Conservation (phyloP, 352 stramenopile species). For the Phytopythium boreale region DNA sequence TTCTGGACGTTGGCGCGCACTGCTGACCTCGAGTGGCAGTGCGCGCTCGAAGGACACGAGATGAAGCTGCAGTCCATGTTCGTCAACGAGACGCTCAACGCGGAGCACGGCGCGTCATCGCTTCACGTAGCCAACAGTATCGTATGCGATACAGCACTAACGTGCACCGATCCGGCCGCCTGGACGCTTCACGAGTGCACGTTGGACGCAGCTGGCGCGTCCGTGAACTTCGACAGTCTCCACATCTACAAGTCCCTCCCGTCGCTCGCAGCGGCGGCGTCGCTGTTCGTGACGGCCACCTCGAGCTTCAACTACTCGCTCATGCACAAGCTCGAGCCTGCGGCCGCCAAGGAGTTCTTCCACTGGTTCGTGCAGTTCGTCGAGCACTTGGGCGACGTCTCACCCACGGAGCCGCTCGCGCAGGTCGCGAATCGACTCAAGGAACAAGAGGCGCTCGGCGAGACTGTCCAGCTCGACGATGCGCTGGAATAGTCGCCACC, state of each 20-base stretch:
- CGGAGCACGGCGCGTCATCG: constrained; percentile 25
- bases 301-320: constrained; percentile 59
- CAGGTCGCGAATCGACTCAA: constrained; percentile 35
- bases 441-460: background rate
- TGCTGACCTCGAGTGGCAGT: constrained; percentile 46
- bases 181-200: background rate
- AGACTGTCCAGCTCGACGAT: constrained; percentile 6
- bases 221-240: constrained; percentile 35
- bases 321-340: constrained; percentile 55
- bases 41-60: constrained; percentile 41
- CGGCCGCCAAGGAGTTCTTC: constrained; percentile 34
- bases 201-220: constrained; percentile 7
- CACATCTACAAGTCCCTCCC: constrained; percentile 59
- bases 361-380: constrained; percentile 49
- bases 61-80: constrained; percentile 61
- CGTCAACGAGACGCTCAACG: constrained; percentile 54
- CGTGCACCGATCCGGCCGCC: constrained; percentile 22
- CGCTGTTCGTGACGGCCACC: constrained; percentile 46
- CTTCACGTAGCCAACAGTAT: constrained; percentile 38
- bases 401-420: constrained; percentile 37
- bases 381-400: constrained; percentile 39
- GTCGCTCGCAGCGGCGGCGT: constrained; percentile 46
- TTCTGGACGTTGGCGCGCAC: constrained; percentile 59
- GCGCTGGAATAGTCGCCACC: constrained; percentile 2
- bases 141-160: constrained; percentile 40